Conservation (phyloP, 2,329 filamentous ascomycete genomes). For the Monosporascus sp. region DNA sequence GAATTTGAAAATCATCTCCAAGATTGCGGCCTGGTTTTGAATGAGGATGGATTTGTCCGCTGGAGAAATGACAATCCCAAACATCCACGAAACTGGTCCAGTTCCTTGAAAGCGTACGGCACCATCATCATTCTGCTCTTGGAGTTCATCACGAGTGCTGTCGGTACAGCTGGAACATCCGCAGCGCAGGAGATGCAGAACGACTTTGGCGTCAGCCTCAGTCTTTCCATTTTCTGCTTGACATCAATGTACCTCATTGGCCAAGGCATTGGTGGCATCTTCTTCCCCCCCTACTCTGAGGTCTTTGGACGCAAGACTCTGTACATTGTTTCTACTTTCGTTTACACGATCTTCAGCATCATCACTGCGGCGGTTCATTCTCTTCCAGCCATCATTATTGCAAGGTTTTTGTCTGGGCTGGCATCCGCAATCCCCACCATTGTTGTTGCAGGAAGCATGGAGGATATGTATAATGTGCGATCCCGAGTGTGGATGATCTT, state of each 20-base stretch:
- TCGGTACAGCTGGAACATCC: background rate
- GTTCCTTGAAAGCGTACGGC: background rate
- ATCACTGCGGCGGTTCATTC: background rate
- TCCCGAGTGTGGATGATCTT: too few species aligned
- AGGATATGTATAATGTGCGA: too few species aligned
- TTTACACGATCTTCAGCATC: background rate
- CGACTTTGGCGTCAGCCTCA: background rate
- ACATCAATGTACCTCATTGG: background rate
- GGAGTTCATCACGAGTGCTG: background rate
- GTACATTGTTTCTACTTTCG: background rate
- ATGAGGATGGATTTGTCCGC: too few species aligned
- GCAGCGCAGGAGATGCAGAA: background rate
- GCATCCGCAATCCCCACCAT: too few species aligned
- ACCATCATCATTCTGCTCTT: background rate
- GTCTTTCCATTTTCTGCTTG: background rate
- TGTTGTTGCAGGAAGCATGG: too few species aligned
- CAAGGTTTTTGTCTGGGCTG: background rate
- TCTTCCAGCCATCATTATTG: background rate
- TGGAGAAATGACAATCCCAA: too few species aligned
- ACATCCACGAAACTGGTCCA: too few species aligned
- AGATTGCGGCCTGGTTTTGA: too few species aligned
- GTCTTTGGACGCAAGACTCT: background rate
- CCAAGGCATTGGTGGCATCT: background rate
- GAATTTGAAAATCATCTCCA: too few species aligned
- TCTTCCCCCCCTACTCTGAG: background rate